phyloP scores from a whole-genome alignment of 2,329 filamentous ascomycete species.

The Paramyrothecium roridum region DNA sequence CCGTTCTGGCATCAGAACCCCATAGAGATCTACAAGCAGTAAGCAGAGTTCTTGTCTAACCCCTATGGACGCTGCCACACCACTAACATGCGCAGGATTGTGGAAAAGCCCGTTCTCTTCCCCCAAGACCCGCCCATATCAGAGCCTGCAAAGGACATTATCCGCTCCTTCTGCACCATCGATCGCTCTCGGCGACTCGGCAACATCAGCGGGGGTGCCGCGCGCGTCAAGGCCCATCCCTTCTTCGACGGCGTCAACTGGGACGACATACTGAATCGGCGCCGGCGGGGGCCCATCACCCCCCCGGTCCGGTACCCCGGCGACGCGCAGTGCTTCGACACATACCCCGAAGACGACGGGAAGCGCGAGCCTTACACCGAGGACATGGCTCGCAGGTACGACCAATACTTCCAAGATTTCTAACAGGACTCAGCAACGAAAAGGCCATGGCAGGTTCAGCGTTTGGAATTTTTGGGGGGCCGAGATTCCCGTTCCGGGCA shows the following conservation, averaged over 20 bases:
- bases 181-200: slow-evolving; percentile 76
- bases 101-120: slow-evolving; percentile 74
- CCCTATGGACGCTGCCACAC: background rate
- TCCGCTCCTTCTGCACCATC: slow-evolving; percentile 72
- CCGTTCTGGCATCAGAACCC: slow-evolving; percentile 87
- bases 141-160: slow-evolving; percentile 68
- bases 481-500: no score
- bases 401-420: slow-evolving; percentile 69
- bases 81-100: slow-evolving; percentile 55
- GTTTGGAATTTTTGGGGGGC: no score
- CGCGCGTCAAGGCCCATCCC: slow-evolving; percentile 68
- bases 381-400: slow-evolving; percentile 67
- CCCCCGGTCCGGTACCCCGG: slow-evolving; percentile 70
- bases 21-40: slow-evolving; percentile 83
- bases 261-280: slow-evolving; percentile 66
- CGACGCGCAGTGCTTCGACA: slow-evolving; percentile 78
- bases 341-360: slow-evolving; percentile 74
- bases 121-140: slow-evolving; percentile 66
- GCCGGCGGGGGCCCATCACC: slow-evolving; percentile 66
- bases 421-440: slow-evolving; percentile 24
- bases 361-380: slow-evolving; percentile 64
- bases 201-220: slow-evolving; percentile 72
- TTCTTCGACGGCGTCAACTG: slow-evolving; percentile 75
- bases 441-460: no score
- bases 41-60: slow-evolving; percentile 19